A percentile compares a stretch with the other conserved stretches of the same genome.
phyloP scores from a whole-genome alignment of 768 basidiomycete species.

The Leccinum boreale region DNA sequence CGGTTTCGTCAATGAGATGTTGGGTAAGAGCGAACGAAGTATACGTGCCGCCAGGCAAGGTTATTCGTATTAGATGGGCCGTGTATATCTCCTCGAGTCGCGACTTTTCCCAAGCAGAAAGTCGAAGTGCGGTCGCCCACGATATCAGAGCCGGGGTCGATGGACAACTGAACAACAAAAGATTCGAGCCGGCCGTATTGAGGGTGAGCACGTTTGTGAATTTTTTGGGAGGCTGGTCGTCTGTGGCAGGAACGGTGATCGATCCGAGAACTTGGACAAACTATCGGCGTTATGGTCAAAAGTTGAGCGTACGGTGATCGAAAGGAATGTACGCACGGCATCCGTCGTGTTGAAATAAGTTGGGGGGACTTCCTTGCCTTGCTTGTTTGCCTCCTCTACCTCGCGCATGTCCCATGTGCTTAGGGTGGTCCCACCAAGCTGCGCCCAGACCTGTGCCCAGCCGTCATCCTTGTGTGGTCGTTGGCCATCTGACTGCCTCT shows the following conservation, averaged over 20 bases:
- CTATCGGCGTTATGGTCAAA: conserved; percentile 34
- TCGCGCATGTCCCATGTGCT: conserved; percentile 91
- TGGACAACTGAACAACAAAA: conserved; percentile 85
- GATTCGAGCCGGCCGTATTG: conserved; percentile 91
- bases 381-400: conserved; percentile 78
- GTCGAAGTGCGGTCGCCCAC: conserved; percentile 91
- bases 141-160: conserved; percentile 63
- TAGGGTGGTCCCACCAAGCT: conserved; percentile 84
- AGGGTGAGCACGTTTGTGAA: conserved; percentile 82
- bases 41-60: conserved; percentile 46
- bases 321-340: conserved; percentile 53
- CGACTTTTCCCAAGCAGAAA: conserved; percentile 93
- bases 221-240: conserved; percentile 48
- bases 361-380: conserved; percentile 81
- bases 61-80: conserved; percentile 84
- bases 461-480: conserved; percentile 68
- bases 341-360: conserved; percentile 86
- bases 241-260: conserved; percentile 58
- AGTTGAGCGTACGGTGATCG: neutral
- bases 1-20: conserved; percentile 8
- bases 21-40: conserved; percentile 25
- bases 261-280: conserved; percentile 79
- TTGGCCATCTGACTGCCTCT: conserved; percentile 75
- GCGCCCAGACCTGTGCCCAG: conserved; percentile 87
- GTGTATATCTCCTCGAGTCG: conserved; percentile 97